Evolutionary conservation across 257 asterid species (phyloP), one percentile per base, ranked within the genome.

Genomic region (Leonotis leonurus): DNA sequence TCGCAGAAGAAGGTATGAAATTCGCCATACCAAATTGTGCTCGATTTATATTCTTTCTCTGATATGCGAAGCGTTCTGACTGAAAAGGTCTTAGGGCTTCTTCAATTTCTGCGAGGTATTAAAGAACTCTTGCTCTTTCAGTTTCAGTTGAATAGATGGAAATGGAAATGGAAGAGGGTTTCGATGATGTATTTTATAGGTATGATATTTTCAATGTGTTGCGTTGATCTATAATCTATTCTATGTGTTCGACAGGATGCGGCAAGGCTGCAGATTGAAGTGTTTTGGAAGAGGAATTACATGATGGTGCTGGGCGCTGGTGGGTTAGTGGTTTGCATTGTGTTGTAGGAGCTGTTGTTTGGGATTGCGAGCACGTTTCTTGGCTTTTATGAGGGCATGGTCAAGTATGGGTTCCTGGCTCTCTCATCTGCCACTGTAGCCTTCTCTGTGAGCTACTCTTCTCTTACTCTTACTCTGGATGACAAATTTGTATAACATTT

Each of bases 301-400:
- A 54, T 83, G 79, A 54, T 66, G 49, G 70, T 85, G 55, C 70
- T 83, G 56, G 94, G 96, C 65, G 96, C 96, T 3, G 91, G 81
- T 17, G 96, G 96, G 44, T 50, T 87, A 67, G 60, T 80, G 75
- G 80, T 79, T 18, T 89, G 97, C 91, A 77, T 89, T 73, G 56
- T 85, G 77, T 88, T 89, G 17, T 93, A 95, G 95, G 83, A 94
- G 84, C 65, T 87, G 64, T 54, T 89, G 82, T 89, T 85, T 75
- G 96, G 96, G 60, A 70, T 91, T 67, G 98, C 98, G 8, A 80
- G 52, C 62, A 72, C 85, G 16, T 85, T 91, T 69, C 59, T 91
- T 57, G 88, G 96, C 14, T 73, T 91, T 45, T 91, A 96, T 3
- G 92, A 91, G 78, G 96, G 98, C 62, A 85, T 91, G 96, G 96